These are phyloP conservation scores for Euryodendron excelsum DNA, from an alignment of 148 eudicot genomes.

Conservation along the genomic window DNA sequence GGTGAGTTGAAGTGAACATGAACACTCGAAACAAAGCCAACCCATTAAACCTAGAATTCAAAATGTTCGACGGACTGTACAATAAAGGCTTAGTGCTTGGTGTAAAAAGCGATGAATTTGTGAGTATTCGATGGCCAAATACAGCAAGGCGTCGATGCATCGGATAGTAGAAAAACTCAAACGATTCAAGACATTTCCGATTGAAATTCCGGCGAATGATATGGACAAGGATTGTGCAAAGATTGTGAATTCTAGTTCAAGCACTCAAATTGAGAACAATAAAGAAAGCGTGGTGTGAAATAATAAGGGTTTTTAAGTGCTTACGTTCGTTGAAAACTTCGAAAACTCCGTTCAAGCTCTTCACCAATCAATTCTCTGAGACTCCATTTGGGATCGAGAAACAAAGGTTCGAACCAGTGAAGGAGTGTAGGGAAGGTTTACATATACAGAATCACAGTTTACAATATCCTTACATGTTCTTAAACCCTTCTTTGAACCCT, in stretches of 20 bases:
- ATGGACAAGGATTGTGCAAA: background rate
- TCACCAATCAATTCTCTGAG: background rate
- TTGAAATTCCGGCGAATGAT: background rate
- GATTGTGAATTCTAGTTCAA: background rate
- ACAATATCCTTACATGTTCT: too few species aligned
- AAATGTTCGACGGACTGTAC: background rate
- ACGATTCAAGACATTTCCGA: background rate
- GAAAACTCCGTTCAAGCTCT: background rate
- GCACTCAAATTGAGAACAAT: background rate
- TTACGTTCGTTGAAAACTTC: background rate
- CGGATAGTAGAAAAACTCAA: background rate
- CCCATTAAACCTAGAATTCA: constrained; percentile 29
- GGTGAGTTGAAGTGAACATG: constrained; percentile 31
- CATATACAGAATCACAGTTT: background rate
- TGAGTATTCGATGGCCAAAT: constrained; percentile 14
- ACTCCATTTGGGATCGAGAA: background rate
- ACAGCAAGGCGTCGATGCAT: constrained; percentile 22
- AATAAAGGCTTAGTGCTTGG: background rate
- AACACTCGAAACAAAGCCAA: constrained; percentile 34
- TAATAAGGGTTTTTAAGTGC: background rate
- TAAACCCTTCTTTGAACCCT: background rate
- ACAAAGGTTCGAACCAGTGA: background rate
- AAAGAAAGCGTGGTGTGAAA: background rate
- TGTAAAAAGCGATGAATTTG: constrained; percentile 11
- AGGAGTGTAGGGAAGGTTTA: background rate